Evolutionary conservation across 257 asterid genomes (phyloP), one percentile per base, ranked within the genome.

Genomic region (Thymus mandschuricus): DNA sequence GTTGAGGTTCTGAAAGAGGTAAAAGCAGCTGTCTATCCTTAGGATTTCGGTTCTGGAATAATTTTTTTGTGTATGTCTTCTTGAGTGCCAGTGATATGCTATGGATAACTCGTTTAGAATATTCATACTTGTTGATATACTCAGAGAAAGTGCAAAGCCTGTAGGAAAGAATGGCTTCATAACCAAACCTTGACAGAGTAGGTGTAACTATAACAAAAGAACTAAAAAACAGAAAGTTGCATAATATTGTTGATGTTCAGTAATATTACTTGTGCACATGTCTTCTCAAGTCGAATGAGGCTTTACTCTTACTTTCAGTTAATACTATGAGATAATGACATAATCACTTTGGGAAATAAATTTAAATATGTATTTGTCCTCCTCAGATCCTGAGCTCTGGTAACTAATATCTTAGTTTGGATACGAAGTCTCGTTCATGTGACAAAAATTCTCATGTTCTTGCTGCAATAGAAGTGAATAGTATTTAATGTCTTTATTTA

Each of bases 331-430:
- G 41, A 38, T 4, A 38, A 38, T 4, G 41, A 15, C 28, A 60
- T 45, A 73, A 48, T 2, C 35, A 55, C 58, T 46, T 21, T 49
- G 49, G 54, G 48, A 58, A 60, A 52, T 63, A 43, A 34, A 69
- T 31, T 13, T 60, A 38, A 38, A 35, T 51, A 35, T 52, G 44
- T 65, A 44, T 49, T 46, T 58, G 48, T 45, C 43, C 49, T 76
- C 66, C 52, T 63, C 73, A 60, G 45, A 78, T 67, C 60, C 48
- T 69, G 44, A 57, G 55, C 62, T 68, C 56, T 60, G 44, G 62
- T 70, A 62, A 30, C 81, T 80, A 62, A 64, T 71, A 28, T 60
- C 29, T 46, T 64, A 62, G 58, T 43, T 44, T 69, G 57, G 40
- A 58, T 49, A 35, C 58, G 15, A 52, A 35, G 5, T 55, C 66